Evolutionary conservation across 768 basidiomycete species (phyloP), one percentile per base, ranked within the genome.

Genomic region (Auricularia auricula-judae): DNA sequence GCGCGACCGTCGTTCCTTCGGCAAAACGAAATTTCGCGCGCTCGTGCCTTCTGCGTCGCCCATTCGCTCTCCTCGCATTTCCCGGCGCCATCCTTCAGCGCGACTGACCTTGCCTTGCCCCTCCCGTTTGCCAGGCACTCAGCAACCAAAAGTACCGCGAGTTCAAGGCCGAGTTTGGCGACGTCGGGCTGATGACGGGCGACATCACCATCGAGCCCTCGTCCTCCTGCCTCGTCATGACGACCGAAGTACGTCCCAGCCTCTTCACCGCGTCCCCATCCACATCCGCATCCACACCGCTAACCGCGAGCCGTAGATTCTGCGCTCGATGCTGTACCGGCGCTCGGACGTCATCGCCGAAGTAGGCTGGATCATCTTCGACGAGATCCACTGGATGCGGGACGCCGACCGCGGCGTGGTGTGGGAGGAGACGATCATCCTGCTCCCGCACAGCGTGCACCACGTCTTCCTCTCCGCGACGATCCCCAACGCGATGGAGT

Each of bases 331-430:
- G 96, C 79, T 99, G 34, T 99, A 99, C 72, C 88, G 97, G 63
- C 97, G 97, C 44, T 98, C 94, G 3, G 97, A 99, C 78, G 89
- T 99, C 68, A 95, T 98, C 90, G 91, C 97, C 64, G 97, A 99
- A 79, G 96, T 99, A n/a, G 94, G 95, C 1, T 99, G 97, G 97
- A 96, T 98, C 64, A 86, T 99, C 68, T 99, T 98, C 74, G 97
- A 99, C 73, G 97, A 99, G 77, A 97, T 99, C 66, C 97, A 99
- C 73, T 99, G 98, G 77, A 99, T 98, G 97, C 88, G 97, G 66
- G 97, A 98, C 79, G 35, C 67, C 79, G 97, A 99, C 73, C 91
- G 97, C 69, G 97, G 97, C 68, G 97, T 99, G 21, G 97, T 99
- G 34, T 98, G 97, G 97, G 96, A 99, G 76, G 95, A 97, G 74